These are phyloP conservation scores for Alternaria consortialis DNA, from an alignment of 2,329 filamentous ascomycete species.

Conservation along the genomic window DNA sequence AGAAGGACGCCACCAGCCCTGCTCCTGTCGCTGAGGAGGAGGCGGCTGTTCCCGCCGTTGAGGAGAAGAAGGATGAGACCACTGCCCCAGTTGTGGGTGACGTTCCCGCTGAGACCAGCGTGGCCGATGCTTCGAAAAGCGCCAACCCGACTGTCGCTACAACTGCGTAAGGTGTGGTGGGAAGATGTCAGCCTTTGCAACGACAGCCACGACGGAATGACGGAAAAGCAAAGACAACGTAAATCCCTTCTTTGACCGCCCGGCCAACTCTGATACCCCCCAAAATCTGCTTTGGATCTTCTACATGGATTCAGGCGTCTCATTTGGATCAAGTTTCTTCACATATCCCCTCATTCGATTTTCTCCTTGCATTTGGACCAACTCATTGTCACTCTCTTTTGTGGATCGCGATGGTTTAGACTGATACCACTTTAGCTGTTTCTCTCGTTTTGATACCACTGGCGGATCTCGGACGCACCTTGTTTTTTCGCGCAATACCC, in stretches of 20 bases:
- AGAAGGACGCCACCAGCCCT: slow-evolving; percentile 39
- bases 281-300: slow-evolving; percentile 38
- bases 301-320: slow-evolving; percentile 32
- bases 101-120: slow-evolving; percentile 50
- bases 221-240: slow-evolving; percentile 54
- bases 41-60: slow-evolving; percentile 36
- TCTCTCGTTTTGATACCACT: slow-evolving; percentile 53
- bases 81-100: slow-evolving; percentile 37
- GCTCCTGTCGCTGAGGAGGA: slow-evolving; percentile 46
- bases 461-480: slow-evolving; percentile 26
- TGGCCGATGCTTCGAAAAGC: slow-evolving; percentile 53
- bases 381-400: slow-evolving; percentile 38
- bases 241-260: slow-evolving; percentile 52
- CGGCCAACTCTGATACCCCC: slow-evolving; percentile 47
- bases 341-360: slow-evolving; percentile 38
- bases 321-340: slow-evolving; percentile 45
- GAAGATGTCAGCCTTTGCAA: slow-evolving; percentile 49
- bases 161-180: slow-evolving; percentile 56
- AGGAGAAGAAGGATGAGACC: slow-evolving; percentile 40
- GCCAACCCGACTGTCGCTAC: slow-evolving; percentile 50
- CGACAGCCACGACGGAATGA: slow-evolving; percentile 55
- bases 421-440: slow-evolving; percentile 55
- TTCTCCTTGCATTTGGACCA: slow-evolving; percentile 38
- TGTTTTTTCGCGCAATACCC: slow-evolving; percentile 52
- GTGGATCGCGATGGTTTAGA: slow-evolving; percentile 51